Evolutionary conservation across 441 rosid species (phyloP).

Genomic region (Cnidoscolus chayamansa): DNA sequence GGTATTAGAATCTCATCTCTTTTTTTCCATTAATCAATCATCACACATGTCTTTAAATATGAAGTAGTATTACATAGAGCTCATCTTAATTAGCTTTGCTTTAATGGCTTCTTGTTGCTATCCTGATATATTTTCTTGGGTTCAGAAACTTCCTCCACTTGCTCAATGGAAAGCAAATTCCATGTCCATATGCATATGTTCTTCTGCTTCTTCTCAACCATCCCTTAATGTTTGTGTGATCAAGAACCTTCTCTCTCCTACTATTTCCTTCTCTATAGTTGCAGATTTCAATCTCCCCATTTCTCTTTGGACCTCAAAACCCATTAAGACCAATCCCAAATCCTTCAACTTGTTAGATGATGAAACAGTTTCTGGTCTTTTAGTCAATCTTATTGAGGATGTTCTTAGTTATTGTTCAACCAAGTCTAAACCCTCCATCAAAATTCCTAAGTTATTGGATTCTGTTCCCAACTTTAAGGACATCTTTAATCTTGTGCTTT

Average conservation of each 20-base stretch:
- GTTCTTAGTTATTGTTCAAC: conserved; percentile 51
- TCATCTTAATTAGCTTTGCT: background rate
- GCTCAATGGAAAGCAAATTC: conserved; percentile 53
- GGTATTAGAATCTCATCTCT: conserved; percentile 21
- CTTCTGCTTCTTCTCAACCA: conserved; percentile 49
- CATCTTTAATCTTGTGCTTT: conserved; percentile 58
- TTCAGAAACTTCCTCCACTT: conserved; percentile 61
- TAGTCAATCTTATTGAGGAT: conserved; percentile 50
- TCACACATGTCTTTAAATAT: conserved; percentile 4
- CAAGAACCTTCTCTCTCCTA: conserved; percentile 35
- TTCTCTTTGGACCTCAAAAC: conserved; percentile 69
- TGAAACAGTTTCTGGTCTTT: conserved; percentile 38
- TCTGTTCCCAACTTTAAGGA: conserved; percentile 39
- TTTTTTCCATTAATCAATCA: conserved; percentile 16
- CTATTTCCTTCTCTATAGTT: conserved; percentile 47
- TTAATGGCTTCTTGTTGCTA: conserved; percentile 53
- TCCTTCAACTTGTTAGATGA: conserved; percentile 37
- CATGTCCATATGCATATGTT: conserved; percentile 55
- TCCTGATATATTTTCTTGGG: conserved; percentile 61
- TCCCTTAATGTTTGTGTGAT: conserved; percentile 49
- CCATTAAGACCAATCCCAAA: conserved; percentile 36
- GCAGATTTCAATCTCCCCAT: conserved; percentile 46
- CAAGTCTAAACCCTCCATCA: conserved; percentile 31
- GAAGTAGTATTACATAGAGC: background rate
- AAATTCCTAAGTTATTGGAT: conserved; percentile 37